These are phyloP conservation scores for Sapria himalayana DNA, from an alignment of 345 rosid genomes.

Conservation along the genomic window DNA sequence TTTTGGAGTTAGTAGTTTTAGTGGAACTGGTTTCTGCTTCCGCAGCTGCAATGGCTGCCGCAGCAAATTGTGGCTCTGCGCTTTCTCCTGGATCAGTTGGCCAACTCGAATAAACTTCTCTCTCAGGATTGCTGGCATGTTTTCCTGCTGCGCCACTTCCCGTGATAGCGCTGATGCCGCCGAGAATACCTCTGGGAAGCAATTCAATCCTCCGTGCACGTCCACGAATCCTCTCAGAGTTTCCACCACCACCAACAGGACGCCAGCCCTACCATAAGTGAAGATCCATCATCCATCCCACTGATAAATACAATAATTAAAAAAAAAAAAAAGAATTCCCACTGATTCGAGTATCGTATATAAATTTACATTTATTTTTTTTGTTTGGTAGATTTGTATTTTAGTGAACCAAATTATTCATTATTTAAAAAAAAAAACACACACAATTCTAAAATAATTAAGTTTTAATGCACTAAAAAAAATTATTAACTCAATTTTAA, in stretches of 20 bases:
- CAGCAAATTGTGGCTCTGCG: slow-evolving; percentile 20
- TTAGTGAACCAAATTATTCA: too few relatives aligned
- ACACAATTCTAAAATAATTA: too few relatives aligned
- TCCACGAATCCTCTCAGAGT: slow-evolving; percentile 46
- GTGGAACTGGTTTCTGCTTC: slow-evolving; percentile 58
- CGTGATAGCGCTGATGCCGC: slow-evolving; percentile 33
- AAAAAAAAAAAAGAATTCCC: too few relatives aligned
- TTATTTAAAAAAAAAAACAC: too few relatives aligned
- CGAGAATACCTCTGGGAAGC: slow-evolving; percentile 60
- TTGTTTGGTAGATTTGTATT: too few relatives aligned
- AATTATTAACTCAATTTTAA: too few relatives aligned
- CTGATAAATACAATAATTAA: too few relatives aligned
- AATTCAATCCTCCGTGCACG: slow-evolving; percentile 27
- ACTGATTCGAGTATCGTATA: too few relatives aligned
- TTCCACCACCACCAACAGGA: slow-evolving; percentile 35
- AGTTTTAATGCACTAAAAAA: too few relatives aligned
- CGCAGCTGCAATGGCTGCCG: slow-evolving; percentile 63
- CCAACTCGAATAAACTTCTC: slow-evolving; percentile 30
- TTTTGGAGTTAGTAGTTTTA: slow-evolving; percentile 54
- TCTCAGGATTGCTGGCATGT: slow-evolving; percentile 27
- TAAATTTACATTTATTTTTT: too few relatives aligned
- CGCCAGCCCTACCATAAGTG: slow-evolving; percentile 66
- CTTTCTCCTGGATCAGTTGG: slow-evolving; percentile 31
- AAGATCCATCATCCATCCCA: too few relatives aligned
- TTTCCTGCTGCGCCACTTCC: slow-evolving; percentile 33